phyloP scores from a whole-genome alignment of 2,329 filamentous ascomycete species.

The Talaromyces sp. region DNA sequence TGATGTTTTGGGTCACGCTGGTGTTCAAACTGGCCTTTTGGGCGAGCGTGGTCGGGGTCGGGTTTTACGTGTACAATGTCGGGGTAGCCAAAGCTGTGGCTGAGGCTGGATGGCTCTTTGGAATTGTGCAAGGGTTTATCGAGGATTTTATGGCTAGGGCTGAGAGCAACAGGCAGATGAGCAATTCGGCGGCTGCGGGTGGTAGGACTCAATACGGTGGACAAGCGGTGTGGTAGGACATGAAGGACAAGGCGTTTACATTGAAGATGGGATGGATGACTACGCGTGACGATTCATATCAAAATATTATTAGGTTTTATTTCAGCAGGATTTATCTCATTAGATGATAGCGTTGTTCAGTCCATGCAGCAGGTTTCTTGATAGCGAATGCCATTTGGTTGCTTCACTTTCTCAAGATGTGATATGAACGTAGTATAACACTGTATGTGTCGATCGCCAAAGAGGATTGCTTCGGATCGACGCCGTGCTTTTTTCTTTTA shows the following conservation, averaged over 20 bases:
- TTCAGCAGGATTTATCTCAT: neutral
- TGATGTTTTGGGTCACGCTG: slow-evolving; percentile 73
- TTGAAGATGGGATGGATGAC: neutral
- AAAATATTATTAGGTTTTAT: neutral
- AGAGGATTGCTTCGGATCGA: neutral
- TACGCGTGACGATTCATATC: neutral
- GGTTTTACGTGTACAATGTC: slow-evolving; percentile 48
- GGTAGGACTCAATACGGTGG: neutral
- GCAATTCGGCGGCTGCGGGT: neutral
- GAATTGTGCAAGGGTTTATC: slow-evolving; percentile 60
- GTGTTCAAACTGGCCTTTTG: slow-evolving; percentile 59
- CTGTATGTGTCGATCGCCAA: neutral
- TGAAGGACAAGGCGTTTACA: neutral
- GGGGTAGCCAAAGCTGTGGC: slow-evolving; percentile 27
- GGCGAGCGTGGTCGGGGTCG: slow-evolving; percentile 50
- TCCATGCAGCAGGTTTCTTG: neutral
- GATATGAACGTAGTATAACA: neutral
- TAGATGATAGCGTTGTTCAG: neutral
- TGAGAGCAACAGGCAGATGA: slow-evolving; percentile 7
- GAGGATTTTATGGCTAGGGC: slow-evolving; percentile 46
- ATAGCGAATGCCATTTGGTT: neutral
- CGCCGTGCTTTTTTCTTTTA: neutral
- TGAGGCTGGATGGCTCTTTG: slow-evolving; percentile 47
- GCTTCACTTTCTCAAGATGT: neutral
- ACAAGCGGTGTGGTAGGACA: neutral